These are phyloP conservation scores for Chlorella ohadii DNA, from an alignment of 139 green algal genomes.

Conservation along the genomic window DNA sequence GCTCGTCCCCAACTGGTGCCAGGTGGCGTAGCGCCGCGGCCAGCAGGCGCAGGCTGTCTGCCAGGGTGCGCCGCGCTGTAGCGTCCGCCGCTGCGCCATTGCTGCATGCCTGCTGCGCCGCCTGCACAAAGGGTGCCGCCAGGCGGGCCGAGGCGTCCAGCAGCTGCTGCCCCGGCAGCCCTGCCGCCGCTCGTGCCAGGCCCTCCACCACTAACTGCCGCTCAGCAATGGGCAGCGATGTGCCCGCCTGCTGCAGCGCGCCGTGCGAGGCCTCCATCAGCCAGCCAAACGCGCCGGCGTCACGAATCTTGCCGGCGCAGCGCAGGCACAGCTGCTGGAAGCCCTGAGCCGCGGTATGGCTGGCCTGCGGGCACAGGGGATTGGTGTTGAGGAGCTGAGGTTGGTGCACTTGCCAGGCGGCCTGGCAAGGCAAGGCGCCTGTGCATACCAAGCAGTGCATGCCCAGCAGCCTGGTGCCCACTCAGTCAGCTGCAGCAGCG, in stretches of 20 bases:
- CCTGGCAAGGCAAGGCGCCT: neutral
- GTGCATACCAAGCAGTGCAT: neutral
- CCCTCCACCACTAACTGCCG: conserved; percentile 65
- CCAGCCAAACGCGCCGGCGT: conserved; percentile 8
- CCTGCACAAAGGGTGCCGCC: conserved; percentile 12
- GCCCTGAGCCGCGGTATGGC: conserved; percentile 35
- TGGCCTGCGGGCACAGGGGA: neutral
- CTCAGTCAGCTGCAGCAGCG: too few relatives aligned
- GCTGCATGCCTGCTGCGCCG: neutral
- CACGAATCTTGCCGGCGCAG: conserved; percentile 35
- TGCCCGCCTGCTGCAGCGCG: conserved; percentile 41
- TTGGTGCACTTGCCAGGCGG: conserved; percentile 19
- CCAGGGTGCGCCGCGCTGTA: conserved; percentile 26
- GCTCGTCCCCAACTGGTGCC: conserved; percentile 16
- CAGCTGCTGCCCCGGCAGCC: conserved; percentile 39
- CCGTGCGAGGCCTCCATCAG: conserved; percentile 33
- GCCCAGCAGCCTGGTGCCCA: neutral
- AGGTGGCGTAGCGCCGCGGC: conserved; percentile 46
- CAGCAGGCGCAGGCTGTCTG: conserved; percentile 61
- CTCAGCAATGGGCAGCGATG: conserved; percentile 43
- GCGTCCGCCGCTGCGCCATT: neutral
- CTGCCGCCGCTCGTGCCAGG: conserved; percentile 59
- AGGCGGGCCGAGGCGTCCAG: conserved; percentile 14
- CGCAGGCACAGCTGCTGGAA: conserved; percentile 70
- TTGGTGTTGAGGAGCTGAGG: conserved; percentile 29